phyloP scores from a whole-genome alignment of 75 land plant genomes.

The Isoetes taiwanensis region DNA sequence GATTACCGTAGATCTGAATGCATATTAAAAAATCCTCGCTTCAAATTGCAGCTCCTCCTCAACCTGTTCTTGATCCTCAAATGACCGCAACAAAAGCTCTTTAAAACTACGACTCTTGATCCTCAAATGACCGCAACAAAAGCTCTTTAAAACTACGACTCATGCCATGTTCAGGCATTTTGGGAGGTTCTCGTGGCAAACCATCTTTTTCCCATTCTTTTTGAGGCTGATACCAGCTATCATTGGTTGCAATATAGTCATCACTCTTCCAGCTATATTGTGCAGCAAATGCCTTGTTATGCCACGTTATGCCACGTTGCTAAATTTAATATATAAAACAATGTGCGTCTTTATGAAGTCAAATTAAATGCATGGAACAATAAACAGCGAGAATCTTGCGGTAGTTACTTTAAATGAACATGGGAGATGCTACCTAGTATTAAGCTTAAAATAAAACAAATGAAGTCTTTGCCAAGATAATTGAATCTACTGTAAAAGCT shows the following conservation, averaged over 20 bases:
- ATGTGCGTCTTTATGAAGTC: too few relatives aligned
- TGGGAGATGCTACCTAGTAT: too few relatives aligned
- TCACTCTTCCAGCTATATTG: too few relatives aligned
- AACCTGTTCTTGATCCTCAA: constrained; percentile 27
- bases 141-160: constrained; percentile 31
- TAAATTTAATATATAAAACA: too few relatives aligned
- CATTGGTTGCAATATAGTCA: constrained; percentile 10
- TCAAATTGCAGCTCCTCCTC: constrained; percentile 72
- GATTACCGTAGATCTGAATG: constrained; percentile 65
- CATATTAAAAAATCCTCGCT: constrained; percentile 67
- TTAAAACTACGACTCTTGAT: constrained; percentile 21
- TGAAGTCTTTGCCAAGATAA: too few relatives aligned
- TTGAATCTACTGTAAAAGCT: too few relatives aligned
- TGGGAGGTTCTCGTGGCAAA: constrained; percentile 16
- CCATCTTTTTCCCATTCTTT: constrained; percentile 18
- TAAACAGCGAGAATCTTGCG: too few relatives aligned
- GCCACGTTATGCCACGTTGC: too few relatives aligned
- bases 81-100: constrained; percentile 28
- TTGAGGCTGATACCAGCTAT: constrained; percentile 14
- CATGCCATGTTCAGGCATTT: constrained; percentile 39
- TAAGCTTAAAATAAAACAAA: too few relatives aligned
- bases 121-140: constrained; percentile 23
- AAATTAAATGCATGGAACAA: too few relatives aligned
- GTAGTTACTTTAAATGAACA: too few relatives aligned
- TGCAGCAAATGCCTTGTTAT: too few relatives aligned